Evolutionary conservation across 345 rosid genomes (phyloP).

Genomic region (Aethionema arabicum): DNA sequence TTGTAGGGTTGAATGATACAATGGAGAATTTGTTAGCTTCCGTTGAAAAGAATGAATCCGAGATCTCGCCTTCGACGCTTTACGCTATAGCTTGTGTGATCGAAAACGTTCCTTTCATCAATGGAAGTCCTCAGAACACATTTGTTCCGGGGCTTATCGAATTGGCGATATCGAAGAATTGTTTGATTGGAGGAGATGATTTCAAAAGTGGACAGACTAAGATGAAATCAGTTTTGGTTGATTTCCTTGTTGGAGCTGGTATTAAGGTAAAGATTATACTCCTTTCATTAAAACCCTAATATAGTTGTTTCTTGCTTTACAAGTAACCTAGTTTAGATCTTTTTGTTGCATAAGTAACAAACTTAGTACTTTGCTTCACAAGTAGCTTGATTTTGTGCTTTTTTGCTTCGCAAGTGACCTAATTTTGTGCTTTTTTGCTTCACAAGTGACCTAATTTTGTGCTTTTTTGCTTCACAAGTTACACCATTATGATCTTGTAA

Average conservation of each 20-base stretch:
- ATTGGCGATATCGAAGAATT: constrained; percentile 74
- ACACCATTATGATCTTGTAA: too few relatives aligned
- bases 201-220: constrained; percentile 99
- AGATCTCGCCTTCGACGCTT: constrained; percentile 95
- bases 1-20: constrained; percentile 85
- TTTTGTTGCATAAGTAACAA: constrained; percentile 4
- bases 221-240: constrained; percentile 96
- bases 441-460: too few relatives aligned
- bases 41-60: constrained; percentile 73
- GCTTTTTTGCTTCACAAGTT: not conserved
- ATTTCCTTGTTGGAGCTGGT: constrained; percentile 98
- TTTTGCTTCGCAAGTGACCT: constrained; percentile 5
- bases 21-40: constrained; percentile 76
- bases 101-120: constrained; percentile 89
- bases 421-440: not conserved
- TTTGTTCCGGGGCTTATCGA: constrained; percentile 96
- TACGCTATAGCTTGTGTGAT: constrained; percentile 83
- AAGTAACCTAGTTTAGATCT: constrained; percentile 11
- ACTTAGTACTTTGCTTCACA: not conserved
- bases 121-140: constrained; percentile 98
- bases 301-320: not conserved
- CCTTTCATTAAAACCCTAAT: too few relatives aligned
- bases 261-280: constrained; percentile 61
- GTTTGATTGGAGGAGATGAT: constrained; percentile 97
- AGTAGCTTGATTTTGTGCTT: constrained; percentile 1